phyloP scores from a whole-genome alignment of 1,139 yeast species.

The Arxiozyma bovina region DNA sequence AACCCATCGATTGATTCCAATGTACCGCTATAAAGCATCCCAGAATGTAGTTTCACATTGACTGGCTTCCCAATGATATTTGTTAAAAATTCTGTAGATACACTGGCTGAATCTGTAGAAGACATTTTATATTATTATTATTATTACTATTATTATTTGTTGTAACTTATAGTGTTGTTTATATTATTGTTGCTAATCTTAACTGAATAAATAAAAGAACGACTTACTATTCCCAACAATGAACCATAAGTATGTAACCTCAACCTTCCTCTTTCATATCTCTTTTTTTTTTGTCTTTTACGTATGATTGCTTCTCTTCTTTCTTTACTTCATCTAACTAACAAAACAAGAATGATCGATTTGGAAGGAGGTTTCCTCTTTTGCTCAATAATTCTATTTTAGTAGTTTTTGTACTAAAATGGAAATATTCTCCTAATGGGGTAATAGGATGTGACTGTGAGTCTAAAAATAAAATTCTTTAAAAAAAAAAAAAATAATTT shows the following conservation, averaged over 20 bases:
- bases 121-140: neutral
- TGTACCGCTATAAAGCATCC: conserved; percentile 68
- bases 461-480: neutral
- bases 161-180: neutral
- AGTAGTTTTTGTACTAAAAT: neutral
- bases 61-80: conserved; percentile 75
- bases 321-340: no score
- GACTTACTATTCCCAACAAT: no score
- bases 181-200: neutral
- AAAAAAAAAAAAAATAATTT: no score
- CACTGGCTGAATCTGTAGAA: conserved; percentile 11
- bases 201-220: no score
- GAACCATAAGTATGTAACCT: no score
- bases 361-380: neutral
- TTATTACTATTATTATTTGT: neutral
- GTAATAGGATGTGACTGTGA: neutral
- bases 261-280: no score
- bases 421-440: neutral
- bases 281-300: no score
- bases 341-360: no score
- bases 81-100: conserved; percentile 69
- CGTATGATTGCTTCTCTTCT: no score
- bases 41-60: conserved; percentile 75
- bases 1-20: conserved; percentile 92
- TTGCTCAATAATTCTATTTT: neutral